Evolutionary conservation across 306 rosid genomes (phyloP), one percentile per base, ranked within the genome.

Genomic region (Sicyos baderoa): DNA sequence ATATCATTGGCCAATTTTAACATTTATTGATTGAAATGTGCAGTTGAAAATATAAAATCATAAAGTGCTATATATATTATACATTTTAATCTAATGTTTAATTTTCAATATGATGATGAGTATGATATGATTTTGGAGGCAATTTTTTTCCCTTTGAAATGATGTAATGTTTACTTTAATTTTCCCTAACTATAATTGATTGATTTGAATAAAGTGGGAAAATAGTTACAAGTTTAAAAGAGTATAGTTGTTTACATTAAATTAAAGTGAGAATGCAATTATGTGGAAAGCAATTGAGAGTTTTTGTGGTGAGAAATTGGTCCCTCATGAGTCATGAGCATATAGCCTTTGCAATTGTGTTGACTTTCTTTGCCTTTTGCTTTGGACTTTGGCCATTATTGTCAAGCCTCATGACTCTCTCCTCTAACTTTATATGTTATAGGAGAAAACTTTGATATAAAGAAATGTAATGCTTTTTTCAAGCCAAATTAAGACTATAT

Each of bases 201-300:
- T 32, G 68, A 42, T 40, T 63, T 37, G n/a, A 63, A 63, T 63
- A 40, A 63, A 63, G 69, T 63, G 69, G 8, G 18, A 63, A 35
- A 42, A 42, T 42, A 42, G 29, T 40, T 63, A 27, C 8, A 9
- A 37, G 49, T 35, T 61, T 23, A 29, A 61, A 35, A 61, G 25
- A 32, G 22, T 47, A 61, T 9, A n/a, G 22, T 58, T 58, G 64
- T 60, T n/a, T 60, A 32, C 44, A 40, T 63, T 40, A 18, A 18
- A 42, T 42, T 63, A 63, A 63, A 63, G 69, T 11, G 52, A 40
- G 9, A 42, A 11, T 40, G 70, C 52, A 63, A 63, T 63, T 42
- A 63, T 63, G 69, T n/a, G 52, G 5, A 63, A 63, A 63, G 70
- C 52, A 63, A 62, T 40, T 40, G 68, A 17, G 51, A 53, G 13